Conservation (phyloP, 306 rosid species). For the Cicer judaicum region DNA sequence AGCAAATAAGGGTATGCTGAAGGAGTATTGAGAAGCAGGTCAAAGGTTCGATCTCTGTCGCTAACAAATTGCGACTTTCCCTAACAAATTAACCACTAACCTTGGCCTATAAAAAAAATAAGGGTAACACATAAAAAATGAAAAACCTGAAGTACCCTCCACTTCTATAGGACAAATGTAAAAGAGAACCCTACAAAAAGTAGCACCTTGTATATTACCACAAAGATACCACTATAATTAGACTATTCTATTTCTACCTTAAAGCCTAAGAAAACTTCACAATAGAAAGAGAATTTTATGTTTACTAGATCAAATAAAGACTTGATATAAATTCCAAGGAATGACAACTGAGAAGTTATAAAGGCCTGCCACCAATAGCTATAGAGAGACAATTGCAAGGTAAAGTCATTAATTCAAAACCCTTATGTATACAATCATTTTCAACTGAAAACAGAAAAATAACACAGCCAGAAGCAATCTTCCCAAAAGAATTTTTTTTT, state of each 20-base stretch:
- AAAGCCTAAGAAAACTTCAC: slow-evolving; percentile 2
- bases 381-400: not conserved
- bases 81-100: too few species aligned
- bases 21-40: too few species aligned
- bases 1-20: not conserved
- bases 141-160: not conserved
- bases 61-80: too few species aligned
- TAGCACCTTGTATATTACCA: slow-evolving; percentile 8
- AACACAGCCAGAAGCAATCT: not conserved
- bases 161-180: slow-evolving; percentile 8
- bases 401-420: not conserved
- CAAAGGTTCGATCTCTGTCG: too few species aligned
- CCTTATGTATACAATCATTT: not conserved
- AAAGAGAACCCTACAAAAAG: slow-evolving; percentile 7
- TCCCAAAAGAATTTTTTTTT: not conserved
- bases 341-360: slow-evolving; percentile 16
- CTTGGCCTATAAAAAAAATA: too few species aligned
- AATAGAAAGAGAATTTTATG: slow-evolving; percentile 5
- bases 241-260: slow-evolving; percentile 8
- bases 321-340: slow-evolving; percentile 8
- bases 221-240: slow-evolving; percentile 10
- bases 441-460: not conserved
- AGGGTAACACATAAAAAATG: slow-evolving; percentile 4
- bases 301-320: slow-evolving; percentile 26
- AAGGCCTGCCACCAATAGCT: not conserved